Percentiles rank a stretch among this genome's conserved stretches.
Conservation (phyloP, 2,329 filamentous ascomycete species). For the Trichoderma sp. region DNA sequence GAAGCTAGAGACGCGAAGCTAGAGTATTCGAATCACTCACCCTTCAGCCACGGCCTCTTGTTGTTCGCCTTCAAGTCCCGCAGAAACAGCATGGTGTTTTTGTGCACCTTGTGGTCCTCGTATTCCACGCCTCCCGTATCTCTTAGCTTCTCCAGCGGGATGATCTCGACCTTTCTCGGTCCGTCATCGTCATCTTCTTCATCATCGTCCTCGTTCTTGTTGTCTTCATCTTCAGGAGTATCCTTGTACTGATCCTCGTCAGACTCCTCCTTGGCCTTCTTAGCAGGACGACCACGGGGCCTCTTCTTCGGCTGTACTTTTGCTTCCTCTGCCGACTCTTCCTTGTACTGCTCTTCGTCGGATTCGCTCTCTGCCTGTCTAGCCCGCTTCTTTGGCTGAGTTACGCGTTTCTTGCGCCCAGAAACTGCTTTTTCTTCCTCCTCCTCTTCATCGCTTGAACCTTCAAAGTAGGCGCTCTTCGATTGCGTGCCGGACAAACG, state of each 20-base stretch:
- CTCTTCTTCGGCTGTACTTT: slow-evolving; percentile 31
- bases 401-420: slow-evolving; percentile 25
- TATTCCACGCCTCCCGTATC: slow-evolving; percentile 42
- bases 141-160: slow-evolving; percentile 37
- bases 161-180: slow-evolving; percentile 34
- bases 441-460: slow-evolving; percentile 28
- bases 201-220: slow-evolving; percentile 28
- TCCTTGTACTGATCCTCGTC: slow-evolving; percentile 26
- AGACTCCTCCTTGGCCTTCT: slow-evolving; percentile 23
- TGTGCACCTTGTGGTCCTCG: slow-evolving; percentile 50
- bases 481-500: slow-evolving; percentile 44
- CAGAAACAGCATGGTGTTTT: slow-evolving; percentile 57
- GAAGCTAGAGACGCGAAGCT: no score
- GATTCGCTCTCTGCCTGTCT: slow-evolving; percentile 22
- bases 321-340: slow-evolving; percentile 23
- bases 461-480: slow-evolving; percentile 54
- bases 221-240: slow-evolving; percentile 25
- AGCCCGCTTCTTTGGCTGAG: slow-evolving; percentile 26
- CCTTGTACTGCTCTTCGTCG: slow-evolving; percentile 25
- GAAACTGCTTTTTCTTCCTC: not conserved
- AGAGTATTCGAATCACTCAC: slow-evolving; percentile 33
- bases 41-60: slow-evolving; percentile 55
- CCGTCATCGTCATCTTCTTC: slow-evolving; percentile 39
- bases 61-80: slow-evolving; percentile 59
- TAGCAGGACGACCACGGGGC: slow-evolving; percentile 20